Evolutionary conservation across 2,329 filamentous ascomycete species (phyloP).

Genomic region (Amauroascus niger): DNA sequence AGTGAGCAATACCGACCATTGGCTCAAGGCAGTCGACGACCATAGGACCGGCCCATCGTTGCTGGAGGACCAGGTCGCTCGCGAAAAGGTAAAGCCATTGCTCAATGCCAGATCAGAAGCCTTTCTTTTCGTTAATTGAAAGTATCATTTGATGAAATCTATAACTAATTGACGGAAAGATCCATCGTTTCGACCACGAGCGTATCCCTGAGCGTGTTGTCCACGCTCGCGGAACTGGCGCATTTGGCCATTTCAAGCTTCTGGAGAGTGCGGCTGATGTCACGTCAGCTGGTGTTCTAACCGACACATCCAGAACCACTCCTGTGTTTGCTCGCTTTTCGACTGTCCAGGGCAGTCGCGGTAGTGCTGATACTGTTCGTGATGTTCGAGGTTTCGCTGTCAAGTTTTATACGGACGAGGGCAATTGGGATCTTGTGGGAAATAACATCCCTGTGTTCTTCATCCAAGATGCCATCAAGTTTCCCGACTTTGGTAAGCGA

Average conservation of each 20-base stretch:
- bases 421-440: slow-evolving; percentile 65
- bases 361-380: slow-evolving; percentile 71
- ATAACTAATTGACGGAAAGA: slow-evolving; percentile 23
- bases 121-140: no score
- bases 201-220: slow-evolving; percentile 60
- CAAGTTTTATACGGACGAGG: slow-evolving; percentile 68
- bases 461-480: slow-evolving; percentile 66
- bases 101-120: not conserved
- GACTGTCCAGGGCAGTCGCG: slow-evolving; percentile 63
- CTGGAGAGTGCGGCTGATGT: slow-evolving; percentile 55
- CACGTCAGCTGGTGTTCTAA: slow-evolving; percentile 54
- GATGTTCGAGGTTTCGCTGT: slow-evolving; percentile 72
- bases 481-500: slow-evolving; percentile 51
- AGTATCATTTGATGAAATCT: no score
- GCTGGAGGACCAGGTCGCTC: slow-evolving; percentile 60
- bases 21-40: slow-evolving; percentile 56
- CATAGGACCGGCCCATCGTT: slow-evolving; percentile 57
- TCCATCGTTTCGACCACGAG: slow-evolving; percentile 63
- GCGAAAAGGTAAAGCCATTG: slow-evolving; percentile 56
- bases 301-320: slow-evolving; percentile 57
- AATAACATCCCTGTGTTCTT: slow-evolving; percentile 71
- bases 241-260: slow-evolving; percentile 58
- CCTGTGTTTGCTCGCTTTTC: slow-evolving; percentile 64
- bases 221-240: slow-evolving; percentile 55
- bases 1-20: slow-evolving; percentile 64